Evolutionary conservation across 1,284 basidiomycete genomes (phyloP), one percentile per base, ranked within the genome.

Genomic region (Prillingera fragicola): DNA sequence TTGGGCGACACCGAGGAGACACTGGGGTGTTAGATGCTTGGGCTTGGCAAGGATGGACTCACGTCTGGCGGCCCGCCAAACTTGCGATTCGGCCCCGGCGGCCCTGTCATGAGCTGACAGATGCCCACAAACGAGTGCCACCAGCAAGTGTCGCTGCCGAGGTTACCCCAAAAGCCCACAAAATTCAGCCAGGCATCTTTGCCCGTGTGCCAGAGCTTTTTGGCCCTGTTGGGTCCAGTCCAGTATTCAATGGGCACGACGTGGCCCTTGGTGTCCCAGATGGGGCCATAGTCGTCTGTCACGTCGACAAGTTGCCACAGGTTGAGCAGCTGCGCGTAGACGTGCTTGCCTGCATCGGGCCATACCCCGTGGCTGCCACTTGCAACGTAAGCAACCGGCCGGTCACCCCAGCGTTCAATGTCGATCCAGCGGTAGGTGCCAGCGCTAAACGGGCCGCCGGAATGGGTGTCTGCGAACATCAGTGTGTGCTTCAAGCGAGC

Each of bases 351-450:
- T 1, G 65, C 53, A 1, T 38, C 44, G 1, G 66, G 60, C 69
- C 69, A 71, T 2, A 69, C 50, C 13, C 69, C 67, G 38, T 71
- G 69, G 40, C 55, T 60, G 1, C 69, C 69, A 7, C 56, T 54
- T 10, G 69, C 69, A 21, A 56, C 47, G 48, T 62, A 71, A 1
- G 62, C 69, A 5, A 69, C 60, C 1, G 67, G 66, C 10, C 67
- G 50, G 3, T 54, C 61, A 31, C 59, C 50, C 8, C 57, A 29
- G 37, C 58, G 59, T 12, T 55, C 52, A 2, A 65, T 56, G 25
- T 71, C 67, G 26, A 48, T 43, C 67, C 67, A 71, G 8, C 63
- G 57, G 19, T 60, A 47, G 2, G 69, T 69, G 0, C 64, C 62
- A 15, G 62, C 62, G 25, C 56, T 59, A 41, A 64, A 62, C 1